Base-by-base conservation (phyloP, 352 stramenopile species). In the Globisporangium okanoganense region DNA sequence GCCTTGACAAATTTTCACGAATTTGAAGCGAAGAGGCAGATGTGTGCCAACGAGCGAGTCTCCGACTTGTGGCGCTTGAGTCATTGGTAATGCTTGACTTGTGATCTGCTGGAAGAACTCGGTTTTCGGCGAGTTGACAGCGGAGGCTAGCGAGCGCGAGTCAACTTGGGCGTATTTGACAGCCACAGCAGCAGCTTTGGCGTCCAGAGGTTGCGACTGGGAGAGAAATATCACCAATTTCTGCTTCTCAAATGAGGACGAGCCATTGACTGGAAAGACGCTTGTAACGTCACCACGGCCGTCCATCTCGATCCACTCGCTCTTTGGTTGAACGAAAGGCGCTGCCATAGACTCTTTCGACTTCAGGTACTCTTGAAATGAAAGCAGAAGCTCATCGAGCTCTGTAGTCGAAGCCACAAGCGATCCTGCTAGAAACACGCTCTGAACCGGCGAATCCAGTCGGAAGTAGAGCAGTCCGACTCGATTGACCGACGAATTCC, bases 21-120 rank as follows among this genome's bases (percentile, higher is more conserved):
- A 65, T 25, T 55, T 65, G 38, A 65, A 36, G 24, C 18, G 50
- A 5, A 65, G 45, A 7, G 47, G 20, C 3, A 63, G 33, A 0
- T 31, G 24, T 35, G 24, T 18, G 24, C 14, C 33, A 9, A 7
- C 14, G 22, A 16, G n/a, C n/a, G 24, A 20, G 29, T 33, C 24
- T 51, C 7, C 13, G 24, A 14, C 7, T 4, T 6, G 16, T 7
- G 24, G 7, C 1, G 20, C 12, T 18, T 25, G 22, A 7, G 29
- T 8, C 24, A 35, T 22, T 44, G 27, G 22, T 16, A 50, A 2
- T 0, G 45, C 2, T 13, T 55, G 55, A 33, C 59, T 25, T 22
- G 45, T 2, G 1, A 64, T 8, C 5, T 51, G 45, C 41, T 64
- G 62, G 31, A 50, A 54, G 18, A 67, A 52, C 29, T 67, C 62